Conservation (phyloP, 2,329 filamentous ascomycete genomes). For the Fusarium goolgardi region DNA sequence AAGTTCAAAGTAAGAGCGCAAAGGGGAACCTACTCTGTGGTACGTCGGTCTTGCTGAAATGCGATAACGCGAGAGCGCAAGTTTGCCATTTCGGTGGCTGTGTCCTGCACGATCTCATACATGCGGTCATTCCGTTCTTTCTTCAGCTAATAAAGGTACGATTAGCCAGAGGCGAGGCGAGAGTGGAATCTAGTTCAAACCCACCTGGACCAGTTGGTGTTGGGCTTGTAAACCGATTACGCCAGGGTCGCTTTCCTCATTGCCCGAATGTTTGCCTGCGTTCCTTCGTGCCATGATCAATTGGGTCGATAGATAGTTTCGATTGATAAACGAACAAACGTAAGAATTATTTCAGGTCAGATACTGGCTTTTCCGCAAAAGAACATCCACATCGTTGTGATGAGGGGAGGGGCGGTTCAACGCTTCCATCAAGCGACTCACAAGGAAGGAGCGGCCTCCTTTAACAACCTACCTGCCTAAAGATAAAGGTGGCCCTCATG, state of each 20-base stretch:
- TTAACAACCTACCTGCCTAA: not conserved
- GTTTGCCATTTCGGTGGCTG: slow-evolving; percentile 41
- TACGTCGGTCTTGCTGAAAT: slow-evolving; percentile 42
- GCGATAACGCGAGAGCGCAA: slow-evolving; percentile 40
- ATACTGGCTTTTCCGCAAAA: too few species aligned
- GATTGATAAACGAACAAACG: not conserved
- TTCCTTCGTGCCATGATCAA: slow-evolving; percentile 32
- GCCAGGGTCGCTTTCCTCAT: slow-evolving; percentile 41
- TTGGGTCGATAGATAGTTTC: not conserved
- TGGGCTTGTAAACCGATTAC: slow-evolving; percentile 45
- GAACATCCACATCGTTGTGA: not conserved
- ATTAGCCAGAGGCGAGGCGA: not conserved
- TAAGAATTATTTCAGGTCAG: not conserved
- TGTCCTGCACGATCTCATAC: slow-evolving; percentile 41
- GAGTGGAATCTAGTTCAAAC: not conserved
- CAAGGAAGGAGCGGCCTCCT: slow-evolving; percentile 20
- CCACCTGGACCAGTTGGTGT: slow-evolving; percentile 46
- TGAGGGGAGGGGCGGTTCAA: not conserved
- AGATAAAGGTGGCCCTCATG: not conserved
- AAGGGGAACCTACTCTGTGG: slow-evolving; percentile 37
- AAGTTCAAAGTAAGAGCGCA: not conserved
- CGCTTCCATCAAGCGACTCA: not conserved
- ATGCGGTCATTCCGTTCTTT: slow-evolving; percentile 47
- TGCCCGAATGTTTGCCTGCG: slow-evolving; percentile 28
- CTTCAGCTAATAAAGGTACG: slow-evolving; percentile 44